Percentiles rank a stretch among this genome's conserved stretches.
phyloP scores from a whole-genome alignment of 2,329 filamentous ascomycete species.

The Clarireedia paspali region DNA sequence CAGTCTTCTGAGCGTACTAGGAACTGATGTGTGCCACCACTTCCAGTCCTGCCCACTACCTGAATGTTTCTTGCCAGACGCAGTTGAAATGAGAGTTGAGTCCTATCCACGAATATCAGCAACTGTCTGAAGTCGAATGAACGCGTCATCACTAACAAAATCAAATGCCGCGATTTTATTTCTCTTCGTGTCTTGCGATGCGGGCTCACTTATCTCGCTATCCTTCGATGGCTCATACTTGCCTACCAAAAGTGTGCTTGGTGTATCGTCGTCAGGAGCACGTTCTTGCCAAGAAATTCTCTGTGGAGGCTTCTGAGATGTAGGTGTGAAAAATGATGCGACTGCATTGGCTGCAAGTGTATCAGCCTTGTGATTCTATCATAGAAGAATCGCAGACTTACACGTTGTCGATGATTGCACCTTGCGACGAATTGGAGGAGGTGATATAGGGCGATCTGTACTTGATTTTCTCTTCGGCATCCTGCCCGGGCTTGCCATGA shows the following conservation, averaged over 20 bases:
- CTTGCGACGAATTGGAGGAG: slow-evolving; percentile 29
- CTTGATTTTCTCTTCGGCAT: slow-evolving; percentile 23
- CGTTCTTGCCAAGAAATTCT: slow-evolving; percentile 65
- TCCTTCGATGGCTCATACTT: slow-evolving; percentile 48
- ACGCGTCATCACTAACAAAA: slow-evolving; percentile 36
- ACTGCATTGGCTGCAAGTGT: slow-evolving; percentile 56
- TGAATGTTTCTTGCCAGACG: slow-evolving; percentile 73
- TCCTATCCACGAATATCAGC: slow-evolving; percentile 45
- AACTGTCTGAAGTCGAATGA: neutral
- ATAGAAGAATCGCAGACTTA: slow-evolving; percentile 13
- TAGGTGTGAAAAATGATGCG: slow-evolving; percentile 79
- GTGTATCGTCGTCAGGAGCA: slow-evolving; percentile 41
- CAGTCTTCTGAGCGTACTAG: slow-evolving; percentile 57
- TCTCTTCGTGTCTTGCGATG: slow-evolving; percentile 29
- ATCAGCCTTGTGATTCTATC: slow-evolving; percentile 9
- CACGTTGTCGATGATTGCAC: slow-evolving; percentile 30
- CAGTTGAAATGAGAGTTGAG: slow-evolving; percentile 74
- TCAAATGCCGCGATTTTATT: slow-evolving; percentile 67
- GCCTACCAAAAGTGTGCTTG: slow-evolving; percentile 64
- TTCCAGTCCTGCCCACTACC: slow-evolving; percentile 75
- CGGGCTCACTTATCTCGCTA: slow-evolving; percentile 11
- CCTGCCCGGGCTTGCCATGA: slow-evolving; percentile 18
- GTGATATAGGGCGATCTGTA: slow-evolving; percentile 23
- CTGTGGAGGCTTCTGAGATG: slow-evolving; percentile 76
- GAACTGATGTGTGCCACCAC: slow-evolving; percentile 79